phyloP scores from a whole-genome alignment of 345 rosid genomes.

The Eucalyptus guilfoylei region DNA sequence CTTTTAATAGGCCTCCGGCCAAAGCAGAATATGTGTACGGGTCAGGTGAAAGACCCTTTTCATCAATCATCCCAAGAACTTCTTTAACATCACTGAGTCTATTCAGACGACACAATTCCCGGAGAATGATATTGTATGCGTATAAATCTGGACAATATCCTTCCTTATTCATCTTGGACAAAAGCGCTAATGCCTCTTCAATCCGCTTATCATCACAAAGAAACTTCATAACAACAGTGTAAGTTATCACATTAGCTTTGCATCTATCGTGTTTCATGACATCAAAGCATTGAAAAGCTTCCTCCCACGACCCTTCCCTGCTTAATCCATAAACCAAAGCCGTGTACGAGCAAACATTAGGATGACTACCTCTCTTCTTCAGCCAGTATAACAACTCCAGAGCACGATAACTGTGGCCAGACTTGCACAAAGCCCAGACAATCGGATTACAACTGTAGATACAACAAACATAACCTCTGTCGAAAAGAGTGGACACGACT shows the following conservation, averaged over 20 bases:
- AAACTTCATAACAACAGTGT: conserved; percentile 19
- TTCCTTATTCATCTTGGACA: conserved; percentile 13
- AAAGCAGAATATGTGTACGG: conserved; percentile 15
- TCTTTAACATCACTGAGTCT: not conserved
- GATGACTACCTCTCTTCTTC: conserved; percentile 18
- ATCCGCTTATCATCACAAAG: conserved; percentile 14
- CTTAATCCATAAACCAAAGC: conserved; percentile 30
- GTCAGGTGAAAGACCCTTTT: conserved; percentile 10
- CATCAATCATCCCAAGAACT: conserved; percentile 2
- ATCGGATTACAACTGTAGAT: conserved; percentile 14
- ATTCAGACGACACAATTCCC: conserved; percentile 10
- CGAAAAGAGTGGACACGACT: conserved; percentile 1
- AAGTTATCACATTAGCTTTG: conserved; percentile 16
- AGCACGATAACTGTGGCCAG: conserved; percentile 7
- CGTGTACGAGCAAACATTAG: conserved; percentile 19
- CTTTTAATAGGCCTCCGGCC: conserved; percentile 15
- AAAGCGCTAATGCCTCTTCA: conserved; percentile 5
- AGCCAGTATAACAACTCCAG: conserved; percentile 8
- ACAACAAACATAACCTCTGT: conserved; percentile 1
- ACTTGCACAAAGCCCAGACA: conserved; percentile 25
- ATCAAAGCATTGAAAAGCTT: conserved; percentile 7
- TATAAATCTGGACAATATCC: conserved; percentile 16
- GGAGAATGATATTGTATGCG: conserved; percentile 17
- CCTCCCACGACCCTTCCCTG: conserved; percentile 10
- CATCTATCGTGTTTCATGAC: conserved; percentile 11